phyloP scores from a whole-genome alignment of 176 grass and related monocot species.

The maize (Zea mays) region Zm-B73-REFERENCE-NAM-5.0 NC_050102.1:184551501-184552000 shows the following conservation, averaged over 20 bases:
- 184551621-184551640: constrained; percentile 4
- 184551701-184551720: constrained; percentile 44
- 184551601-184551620: constrained; percentile 94
- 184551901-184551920: constrained; percentile 51
- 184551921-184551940: constrained; percentile 58
- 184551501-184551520: not conserved
- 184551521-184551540: constrained; percentile 35
- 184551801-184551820: constrained; percentile 86
- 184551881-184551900: not conserved
- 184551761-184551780: constrained; percentile 75
- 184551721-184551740: constrained; percentile 36
- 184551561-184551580: constrained; percentile 51
- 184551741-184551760: constrained; percentile 81
- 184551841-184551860: constrained; percentile 54
- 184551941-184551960: constrained; percentile 8
- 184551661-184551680: constrained; percentile 89
- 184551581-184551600: constrained; percentile 66
- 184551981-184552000: constrained; percentile 41
- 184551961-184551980: constrained; percentile 85
- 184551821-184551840: constrained; percentile 63
- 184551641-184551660: constrained; percentile 76
- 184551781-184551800: constrained; percentile 62
- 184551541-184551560: constrained; percentile 84
- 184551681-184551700: constrained; percentile 67
- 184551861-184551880: constrained; percentile 35